These are phyloP conservation scores for Dryas octopetala DNA, from an alignment of 306 rosid genomes.

Conservation along the genomic window DNA sequence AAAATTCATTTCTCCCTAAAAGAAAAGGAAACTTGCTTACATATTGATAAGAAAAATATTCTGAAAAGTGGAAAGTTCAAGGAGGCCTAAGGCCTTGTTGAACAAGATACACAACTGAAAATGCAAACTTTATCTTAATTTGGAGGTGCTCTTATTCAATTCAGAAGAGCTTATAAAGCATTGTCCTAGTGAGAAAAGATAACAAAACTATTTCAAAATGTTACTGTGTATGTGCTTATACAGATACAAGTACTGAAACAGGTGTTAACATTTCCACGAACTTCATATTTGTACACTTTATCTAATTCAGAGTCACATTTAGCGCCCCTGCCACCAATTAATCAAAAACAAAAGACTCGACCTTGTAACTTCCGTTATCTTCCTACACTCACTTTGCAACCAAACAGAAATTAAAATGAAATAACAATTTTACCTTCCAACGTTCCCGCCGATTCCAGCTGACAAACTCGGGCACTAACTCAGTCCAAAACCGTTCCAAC, in stretches of 20 bases:
- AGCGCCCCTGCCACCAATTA: not conserved
- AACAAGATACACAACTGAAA: not conserved
- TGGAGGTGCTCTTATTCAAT: not conserved
- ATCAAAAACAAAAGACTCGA: conserved; percentile 9
- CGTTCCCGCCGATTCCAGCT: conserved; percentile 72
- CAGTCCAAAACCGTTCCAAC: conserved; percentile 53
- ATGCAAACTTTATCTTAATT: not conserved
- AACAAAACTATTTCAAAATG: not conserved
- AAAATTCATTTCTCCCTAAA: not conserved
- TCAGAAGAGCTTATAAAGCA: not conserved
- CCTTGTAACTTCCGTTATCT: not conserved
- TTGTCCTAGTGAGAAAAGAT: not conserved
- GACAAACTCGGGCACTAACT: conserved; percentile 49
- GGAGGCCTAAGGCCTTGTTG: not conserved
- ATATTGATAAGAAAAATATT: not conserved
- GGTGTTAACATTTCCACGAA: conserved; percentile 4
- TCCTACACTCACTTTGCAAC: conserved; percentile 7
- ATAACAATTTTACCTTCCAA: conserved; percentile 65
- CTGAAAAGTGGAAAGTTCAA: not conserved
- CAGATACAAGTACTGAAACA: not conserved
- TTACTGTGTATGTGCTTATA: not conserved
- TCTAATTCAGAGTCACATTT: not conserved
- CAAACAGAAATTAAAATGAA: conserved; percentile 27
- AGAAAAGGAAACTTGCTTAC: not conserved
- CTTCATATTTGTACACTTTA: not conserved